phyloP scores from a whole-genome alignment of 805 yeast species.

The Yarrowia sp. region DNA sequence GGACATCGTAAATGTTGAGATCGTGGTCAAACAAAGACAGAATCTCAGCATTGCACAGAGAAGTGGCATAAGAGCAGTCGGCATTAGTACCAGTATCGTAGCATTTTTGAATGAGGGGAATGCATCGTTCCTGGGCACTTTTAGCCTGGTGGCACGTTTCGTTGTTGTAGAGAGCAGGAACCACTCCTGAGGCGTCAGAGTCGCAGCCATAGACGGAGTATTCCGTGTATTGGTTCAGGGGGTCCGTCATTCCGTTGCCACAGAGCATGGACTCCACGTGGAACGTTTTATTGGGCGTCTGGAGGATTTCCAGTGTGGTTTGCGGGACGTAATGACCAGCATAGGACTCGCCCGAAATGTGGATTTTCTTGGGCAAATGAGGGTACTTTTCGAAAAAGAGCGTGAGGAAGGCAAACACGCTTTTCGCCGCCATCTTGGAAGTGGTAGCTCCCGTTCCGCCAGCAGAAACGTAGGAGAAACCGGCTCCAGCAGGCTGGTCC shows the following conservation, averaged over 20 bases:
- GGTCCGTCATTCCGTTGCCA: slow-evolving; percentile 84
- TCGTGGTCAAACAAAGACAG: neutral
- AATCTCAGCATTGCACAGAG: slow-evolving; percentile 53
- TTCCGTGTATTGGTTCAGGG: slow-evolving; percentile 68
- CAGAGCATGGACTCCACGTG: slow-evolving; percentile 74
- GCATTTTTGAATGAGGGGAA: slow-evolving; percentile 66
- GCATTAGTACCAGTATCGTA: slow-evolving; percentile 67
- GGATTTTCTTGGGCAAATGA: slow-evolving; percentile 49
- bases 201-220: slow-evolving; percentile 93
- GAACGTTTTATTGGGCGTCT: slow-evolving; percentile 51
- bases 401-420: slow-evolving; percentile 70
- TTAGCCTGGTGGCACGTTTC: slow-evolving; percentile 71
- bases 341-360: slow-evolving; percentile 80
- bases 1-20: slow-evolving; percentile 1
- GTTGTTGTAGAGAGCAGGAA: slow-evolving; percentile 68
- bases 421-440: slow-evolving; percentile 75
- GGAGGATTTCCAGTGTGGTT: slow-evolving; percentile 70
- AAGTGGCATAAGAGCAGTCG: slow-evolving; percentile 81
- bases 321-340: slow-evolving; percentile 84
- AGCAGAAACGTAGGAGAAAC: slow-evolving; percentile 57
- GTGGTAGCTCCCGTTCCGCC: slow-evolving; percentile 39
- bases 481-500: slow-evolving; percentile 81
- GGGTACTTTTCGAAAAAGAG: slow-evolving; percentile 66
- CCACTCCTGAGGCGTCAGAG: slow-evolving; percentile 56
- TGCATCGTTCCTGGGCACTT: slow-evolving; percentile 41